Evolutionary conservation across 2,329 filamentous ascomycete species (phyloP).

Genomic region (Sporothrix variecibatus): DNA sequence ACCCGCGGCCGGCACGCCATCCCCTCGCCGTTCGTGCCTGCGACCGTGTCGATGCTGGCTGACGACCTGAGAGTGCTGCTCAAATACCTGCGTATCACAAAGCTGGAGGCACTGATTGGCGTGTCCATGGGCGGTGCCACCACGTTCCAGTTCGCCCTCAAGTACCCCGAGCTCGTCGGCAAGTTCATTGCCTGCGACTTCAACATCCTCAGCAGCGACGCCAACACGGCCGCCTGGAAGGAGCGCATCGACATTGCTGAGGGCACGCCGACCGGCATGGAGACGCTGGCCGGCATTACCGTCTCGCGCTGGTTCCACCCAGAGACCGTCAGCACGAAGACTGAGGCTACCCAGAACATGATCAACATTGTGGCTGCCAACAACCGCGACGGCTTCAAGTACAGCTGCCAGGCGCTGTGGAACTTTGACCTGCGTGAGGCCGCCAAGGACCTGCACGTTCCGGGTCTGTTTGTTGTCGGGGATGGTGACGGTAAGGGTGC

Average conservation of each 20-base stretch:
- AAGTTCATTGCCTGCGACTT: slow-evolving; percentile 77
- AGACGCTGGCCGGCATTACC: slow-evolving; percentile 67
- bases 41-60: slow-evolving; percentile 66
- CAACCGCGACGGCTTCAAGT: slow-evolving; percentile 67
- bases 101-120: slow-evolving; percentile 68
- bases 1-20: slow-evolving; percentile 65
- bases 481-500: slow-evolving; percentile 70
- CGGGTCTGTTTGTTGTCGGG: slow-evolving; percentile 71
- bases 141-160: slow-evolving; percentile 69
- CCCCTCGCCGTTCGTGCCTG: slow-evolving; percentile 50
- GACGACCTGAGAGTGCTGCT: slow-evolving; percentile 68
- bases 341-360: slow-evolving; percentile 51
- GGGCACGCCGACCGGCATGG: slow-evolving; percentile 54
- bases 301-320: slow-evolving; percentile 79
- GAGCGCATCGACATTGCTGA: slow-evolving; percentile 72
- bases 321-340: slow-evolving; percentile 47
- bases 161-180: slow-evolving; percentile 59
- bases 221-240: slow-evolving; percentile 78
- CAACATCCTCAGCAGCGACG: slow-evolving; percentile 68
- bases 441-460: slow-evolving; percentile 57
- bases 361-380: slow-evolving; percentile 70
- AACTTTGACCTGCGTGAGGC: slow-evolving; percentile 65
- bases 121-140: slow-evolving; percentile 83
- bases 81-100: slow-evolving; percentile 66
- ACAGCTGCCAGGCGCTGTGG: slow-evolving; percentile 69